Percentiles rank a stretch among this genome's conserved stretches.
These are phyloP conservation scores for Cercospora sp. DNA, from an alignment of 2,329 filamentous ascomycete genomes.

Conservation along the genomic window DNA sequence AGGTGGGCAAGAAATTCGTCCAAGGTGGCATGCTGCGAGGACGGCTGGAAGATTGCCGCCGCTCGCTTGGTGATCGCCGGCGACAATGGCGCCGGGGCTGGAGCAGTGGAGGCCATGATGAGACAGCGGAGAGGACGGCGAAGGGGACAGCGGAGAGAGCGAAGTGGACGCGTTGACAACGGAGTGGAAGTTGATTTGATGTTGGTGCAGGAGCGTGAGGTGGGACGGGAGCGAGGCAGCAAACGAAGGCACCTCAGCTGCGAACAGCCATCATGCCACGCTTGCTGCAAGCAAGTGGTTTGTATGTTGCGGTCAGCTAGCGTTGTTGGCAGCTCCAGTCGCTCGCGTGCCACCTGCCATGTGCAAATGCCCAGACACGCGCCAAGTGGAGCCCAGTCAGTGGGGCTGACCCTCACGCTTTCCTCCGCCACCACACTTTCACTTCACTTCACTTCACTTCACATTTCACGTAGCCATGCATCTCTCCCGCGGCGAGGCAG, in stretches of 20 bases:
- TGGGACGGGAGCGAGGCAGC: neutral
- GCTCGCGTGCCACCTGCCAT: neutral
- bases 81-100: neutral
- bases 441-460: neutral
- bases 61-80: slow-evolving; percentile 31
- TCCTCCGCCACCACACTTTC: neutral
- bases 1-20: slow-evolving; percentile 49
- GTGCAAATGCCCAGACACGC: neutral
- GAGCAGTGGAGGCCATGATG: neutral
- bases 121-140: neutral
- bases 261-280: neutral
- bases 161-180: neutral
- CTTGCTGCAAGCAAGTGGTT: neutral
- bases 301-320: neutral
- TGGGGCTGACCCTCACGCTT: neutral
- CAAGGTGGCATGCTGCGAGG: slow-evolving; percentile 29
- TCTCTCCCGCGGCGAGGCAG: slow-evolving; percentile 50
- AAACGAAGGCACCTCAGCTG: neutral
- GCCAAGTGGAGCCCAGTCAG: neutral
- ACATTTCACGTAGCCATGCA: neutral
- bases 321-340: neutral
- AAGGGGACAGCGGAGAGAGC: neutral
- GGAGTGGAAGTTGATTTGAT: neutral
- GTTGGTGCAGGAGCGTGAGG: neutral
- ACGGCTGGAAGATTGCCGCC: slow-evolving; percentile 27